Percentiles rank a stretch among this genome's conserved stretches.
Evolutionary conservation across 257 asterid species (phyloP).

Genomic region (Marsdenia floribunda): DNA sequence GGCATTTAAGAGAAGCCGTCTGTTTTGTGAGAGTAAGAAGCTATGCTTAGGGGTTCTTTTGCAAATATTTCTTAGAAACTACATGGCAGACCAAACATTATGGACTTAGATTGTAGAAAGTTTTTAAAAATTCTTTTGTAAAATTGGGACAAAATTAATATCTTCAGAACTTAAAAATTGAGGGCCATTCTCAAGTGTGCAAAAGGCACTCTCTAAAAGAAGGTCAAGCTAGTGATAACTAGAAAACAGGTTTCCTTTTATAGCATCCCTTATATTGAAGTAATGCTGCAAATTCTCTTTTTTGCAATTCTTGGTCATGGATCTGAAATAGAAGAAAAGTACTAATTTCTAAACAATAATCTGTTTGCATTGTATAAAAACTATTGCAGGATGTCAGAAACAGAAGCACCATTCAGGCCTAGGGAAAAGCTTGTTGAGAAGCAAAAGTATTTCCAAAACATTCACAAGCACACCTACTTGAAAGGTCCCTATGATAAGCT

Average conservation of each 20-base stretch:
- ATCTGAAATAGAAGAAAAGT: background rate
- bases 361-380: background rate
- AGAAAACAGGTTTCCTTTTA: background rate
- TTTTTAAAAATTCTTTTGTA: too few species aligned
- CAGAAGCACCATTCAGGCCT: conserved; percentile 68
- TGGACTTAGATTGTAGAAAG: too few species aligned
- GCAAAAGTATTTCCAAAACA: conserved; percentile 53
- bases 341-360: background rate
- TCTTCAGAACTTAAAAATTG: too few species aligned
- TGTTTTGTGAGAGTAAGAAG: too few species aligned
- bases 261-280: background rate
- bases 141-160: too few species aligned
- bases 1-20: too few species aligned
- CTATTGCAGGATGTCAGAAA: conserved; percentile 56
- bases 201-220: background rate
- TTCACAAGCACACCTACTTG: conserved; percentile 57
- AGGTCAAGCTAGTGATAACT: background rate
- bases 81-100: too few species aligned
- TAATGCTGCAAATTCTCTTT: background rate
- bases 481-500: conserved; percentile 54
- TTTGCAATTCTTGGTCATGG: background rate
- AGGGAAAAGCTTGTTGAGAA: conserved; percentile 62
- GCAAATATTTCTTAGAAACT: too few species aligned
- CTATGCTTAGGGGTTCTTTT: too few species aligned
- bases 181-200: background rate